phyloP scores from a whole-genome alignment of 257 asterid genomes.

The Solanum pimpinellifolium region DNA sequence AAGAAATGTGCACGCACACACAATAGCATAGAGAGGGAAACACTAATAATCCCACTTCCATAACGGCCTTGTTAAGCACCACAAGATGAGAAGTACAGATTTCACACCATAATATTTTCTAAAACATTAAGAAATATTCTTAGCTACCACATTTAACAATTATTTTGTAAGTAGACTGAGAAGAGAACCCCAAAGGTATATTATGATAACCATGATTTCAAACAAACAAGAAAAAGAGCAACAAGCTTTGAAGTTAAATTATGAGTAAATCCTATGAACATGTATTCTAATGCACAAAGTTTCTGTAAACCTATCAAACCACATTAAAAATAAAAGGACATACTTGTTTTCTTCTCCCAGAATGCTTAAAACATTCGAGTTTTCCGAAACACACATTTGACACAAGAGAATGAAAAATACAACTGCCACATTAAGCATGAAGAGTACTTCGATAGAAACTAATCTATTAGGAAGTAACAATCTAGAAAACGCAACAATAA shows the following conservation, averaged over 20 bases:
- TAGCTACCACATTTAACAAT: no score
- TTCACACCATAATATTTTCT: no score
- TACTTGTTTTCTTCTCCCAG: background rate
- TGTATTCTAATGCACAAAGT: background rate
- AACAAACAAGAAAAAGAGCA: background rate
- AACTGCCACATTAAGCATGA: background rate
- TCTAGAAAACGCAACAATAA: background rate
- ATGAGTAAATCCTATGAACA: background rate
- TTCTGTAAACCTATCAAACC: background rate
- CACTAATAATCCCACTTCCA: background rate
- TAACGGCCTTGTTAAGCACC: background rate
- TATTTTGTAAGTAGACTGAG: no score
- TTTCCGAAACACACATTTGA: background rate
- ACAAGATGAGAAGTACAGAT: background rate
- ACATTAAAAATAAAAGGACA: background rate
- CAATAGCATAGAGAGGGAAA: background rate
- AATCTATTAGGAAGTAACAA: background rate
- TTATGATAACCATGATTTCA: background rate
- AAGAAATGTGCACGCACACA: background rate
- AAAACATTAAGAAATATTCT: no score
- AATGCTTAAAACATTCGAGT: background rate
- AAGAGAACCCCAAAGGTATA: background rate
- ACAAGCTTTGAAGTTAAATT: background rate
- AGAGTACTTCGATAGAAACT: background rate
- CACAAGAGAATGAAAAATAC: background rate